Conservation (phyloP, 148 eudicot genomes). For the Gaultheria prostrata region DNA sequence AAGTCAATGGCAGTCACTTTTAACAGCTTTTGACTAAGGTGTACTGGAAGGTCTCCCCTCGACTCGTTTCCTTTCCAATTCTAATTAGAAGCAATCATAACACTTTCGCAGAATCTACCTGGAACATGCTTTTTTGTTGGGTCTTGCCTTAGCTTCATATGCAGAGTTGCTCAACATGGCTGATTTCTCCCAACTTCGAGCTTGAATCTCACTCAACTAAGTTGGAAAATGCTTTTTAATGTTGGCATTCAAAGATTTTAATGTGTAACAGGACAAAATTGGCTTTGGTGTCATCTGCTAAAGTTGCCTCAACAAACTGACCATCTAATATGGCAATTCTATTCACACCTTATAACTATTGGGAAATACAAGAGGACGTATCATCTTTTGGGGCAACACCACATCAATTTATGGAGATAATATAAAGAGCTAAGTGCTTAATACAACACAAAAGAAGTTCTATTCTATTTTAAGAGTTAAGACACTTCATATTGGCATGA, state of each 20-base stretch:
- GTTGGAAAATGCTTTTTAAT: background rate
- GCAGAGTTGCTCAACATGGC: background rate
- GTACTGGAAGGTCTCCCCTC: too few relatives aligned
- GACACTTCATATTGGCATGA: slow-evolving; percentile 5
- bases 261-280: background rate
- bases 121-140: background rate
- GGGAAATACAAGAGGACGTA: background rate
- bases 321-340: background rate
- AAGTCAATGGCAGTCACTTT: background rate
- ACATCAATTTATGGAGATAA: background rate
- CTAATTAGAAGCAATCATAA: too few relatives aligned
- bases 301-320: background rate
- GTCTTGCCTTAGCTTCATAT: background rate
- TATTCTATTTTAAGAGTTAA: background rate
- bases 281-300: background rate
- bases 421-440: background rate
- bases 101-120: background rate
- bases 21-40: background rate
- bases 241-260: background rate
- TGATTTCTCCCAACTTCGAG: background rate
- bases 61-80: too few relatives aligned
- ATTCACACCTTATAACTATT: background rate
- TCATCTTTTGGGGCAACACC: background rate
- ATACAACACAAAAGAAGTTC: background rate
- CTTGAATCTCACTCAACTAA: background rate